Evolutionary conservation across 2,329 filamentous ascomycete species (phyloP).

Genomic region (Fusarium humuli): DNA sequence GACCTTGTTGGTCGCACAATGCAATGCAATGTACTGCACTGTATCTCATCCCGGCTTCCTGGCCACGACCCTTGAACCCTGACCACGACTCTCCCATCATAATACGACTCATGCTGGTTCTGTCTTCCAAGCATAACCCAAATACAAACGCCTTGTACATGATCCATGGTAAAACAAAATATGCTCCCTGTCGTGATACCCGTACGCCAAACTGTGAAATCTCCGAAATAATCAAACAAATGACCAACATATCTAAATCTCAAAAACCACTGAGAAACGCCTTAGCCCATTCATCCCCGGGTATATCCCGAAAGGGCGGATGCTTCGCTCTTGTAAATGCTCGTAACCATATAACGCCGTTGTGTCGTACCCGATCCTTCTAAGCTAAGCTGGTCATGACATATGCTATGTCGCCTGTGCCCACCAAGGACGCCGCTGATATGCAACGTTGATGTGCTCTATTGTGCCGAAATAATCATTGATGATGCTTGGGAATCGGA

Average conservation of each 20-base stretch:
- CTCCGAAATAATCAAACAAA: background rate
- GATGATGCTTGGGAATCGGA: slow-evolving; percentile 10
- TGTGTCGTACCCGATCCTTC: slow-evolving; percentile 13
- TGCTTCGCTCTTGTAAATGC: slow-evolving; percentile 41
- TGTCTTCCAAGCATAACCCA: slow-evolving; percentile 35
- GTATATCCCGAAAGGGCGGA: slow-evolving; percentile 26
- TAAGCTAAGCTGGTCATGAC: slow-evolving; percentile 7
- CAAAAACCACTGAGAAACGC: slow-evolving; percentile 18
- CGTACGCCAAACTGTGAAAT: slow-evolving; percentile 24
- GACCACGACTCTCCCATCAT: background rate
- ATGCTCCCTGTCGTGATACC: slow-evolving; percentile 16
- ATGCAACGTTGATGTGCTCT: background rate
- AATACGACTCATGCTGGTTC: slow-evolving; percentile 32
- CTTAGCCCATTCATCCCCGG: slow-evolving; percentile 13
- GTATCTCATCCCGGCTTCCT: slow-evolving; percentile 3
- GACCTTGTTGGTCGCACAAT: slow-evolving; percentile 18
- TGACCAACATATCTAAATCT: slow-evolving; percentile 1
- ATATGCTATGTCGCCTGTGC: slow-evolving; percentile 19
- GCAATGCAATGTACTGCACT: slow-evolving; percentile 3
- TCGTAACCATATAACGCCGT: slow-evolving; percentile 37
- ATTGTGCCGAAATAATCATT: slow-evolving; percentile 9
- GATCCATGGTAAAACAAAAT: slow-evolving; percentile 4
- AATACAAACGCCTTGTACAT: slow-evolving; percentile 16
- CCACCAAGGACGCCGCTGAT: slow-evolving; percentile 5
- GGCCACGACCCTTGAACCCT: slow-evolving; percentile 6